Percentiles rank a stretch among this genome's conserved stretches.
Evolutionary conservation across 2,329 filamentous ascomycete genomes (phyloP).

Genomic region (Xylariaceae sp.): DNA sequence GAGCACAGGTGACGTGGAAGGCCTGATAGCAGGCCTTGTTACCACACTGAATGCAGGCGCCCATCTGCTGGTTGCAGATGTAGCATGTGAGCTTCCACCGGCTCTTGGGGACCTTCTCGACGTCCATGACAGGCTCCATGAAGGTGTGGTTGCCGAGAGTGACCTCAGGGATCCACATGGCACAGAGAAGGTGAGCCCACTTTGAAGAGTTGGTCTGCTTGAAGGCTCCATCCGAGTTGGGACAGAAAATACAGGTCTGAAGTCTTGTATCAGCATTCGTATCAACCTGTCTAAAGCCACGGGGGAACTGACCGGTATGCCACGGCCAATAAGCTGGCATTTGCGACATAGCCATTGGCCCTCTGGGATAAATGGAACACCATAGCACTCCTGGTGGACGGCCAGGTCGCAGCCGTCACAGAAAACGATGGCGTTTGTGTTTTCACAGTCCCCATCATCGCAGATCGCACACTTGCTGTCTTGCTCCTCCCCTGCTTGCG

Average conservation of each 20-base stretch:
- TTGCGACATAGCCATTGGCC: constrained; percentile 97
- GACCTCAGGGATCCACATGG: constrained; percentile 98
- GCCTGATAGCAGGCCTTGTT: constrained; percentile 97
- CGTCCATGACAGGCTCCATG: constrained; percentile 97
- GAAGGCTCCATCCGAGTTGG: constrained; percentile 94
- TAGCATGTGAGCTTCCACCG: constrained; percentile 94
- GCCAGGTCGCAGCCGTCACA: constrained; percentile 97
- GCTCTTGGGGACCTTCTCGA: constrained; percentile 92
- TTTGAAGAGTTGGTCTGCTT: constrained; percentile 95
- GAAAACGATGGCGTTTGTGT: constrained; percentile 98
- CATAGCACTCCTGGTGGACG: constrained; percentile 98
- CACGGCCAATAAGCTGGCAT: constrained; percentile 89
- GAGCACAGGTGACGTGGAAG: constrained; percentile 94
- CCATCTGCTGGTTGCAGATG: constrained; percentile 96
- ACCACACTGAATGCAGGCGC: constrained; percentile 94
- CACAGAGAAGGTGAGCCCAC: constrained; percentile 93
- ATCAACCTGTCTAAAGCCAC: no score
- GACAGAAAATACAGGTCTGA: constrained; percentile 93
- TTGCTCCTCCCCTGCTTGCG: constrained; percentile 80
- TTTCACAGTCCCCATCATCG: constrained; percentile 98
- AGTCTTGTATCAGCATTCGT: constrained; percentile 7
- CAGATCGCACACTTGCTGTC: constrained; percentile 97
- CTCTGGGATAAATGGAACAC: constrained; percentile 96
- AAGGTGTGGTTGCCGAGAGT: constrained; percentile 92
- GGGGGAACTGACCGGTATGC: constrained; percentile 60